A percentile compares a stretch with the other conserved stretches of the same genome.
Conservation (phyloP, 305 asterid genomes). For the Nicotiana rustica region DNA sequence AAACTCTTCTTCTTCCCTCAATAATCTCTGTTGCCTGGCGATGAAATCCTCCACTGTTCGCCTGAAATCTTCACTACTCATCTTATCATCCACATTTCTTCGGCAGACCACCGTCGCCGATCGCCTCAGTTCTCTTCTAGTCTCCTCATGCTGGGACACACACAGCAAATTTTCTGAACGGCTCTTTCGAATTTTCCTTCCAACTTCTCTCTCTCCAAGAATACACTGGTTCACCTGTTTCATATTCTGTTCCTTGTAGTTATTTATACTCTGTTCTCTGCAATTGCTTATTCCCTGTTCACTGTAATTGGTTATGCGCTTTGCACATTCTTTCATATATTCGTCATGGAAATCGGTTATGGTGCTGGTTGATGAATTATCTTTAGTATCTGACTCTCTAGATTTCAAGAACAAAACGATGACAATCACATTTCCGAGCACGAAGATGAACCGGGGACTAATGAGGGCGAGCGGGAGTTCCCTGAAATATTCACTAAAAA, state of each 20-base stretch:
- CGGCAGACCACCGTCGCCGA: constrained; percentile 54
- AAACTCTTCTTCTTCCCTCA: constrained; percentile 57
- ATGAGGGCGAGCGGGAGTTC: constrained; percentile 44
- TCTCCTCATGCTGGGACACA: constrained; percentile 32
- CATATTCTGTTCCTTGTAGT: neutral
- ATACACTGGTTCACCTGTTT: constrained; percentile 37
- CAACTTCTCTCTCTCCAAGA: neutral
- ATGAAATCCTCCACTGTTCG: constrained; percentile 63
- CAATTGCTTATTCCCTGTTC: constrained; percentile 10
- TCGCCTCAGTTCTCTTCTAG: constrained; percentile 52
- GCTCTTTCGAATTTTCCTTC: constrained; percentile 46
- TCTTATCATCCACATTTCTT: constrained; percentile 45
- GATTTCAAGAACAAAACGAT: constrained; percentile 56
- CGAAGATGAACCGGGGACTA: constrained; percentile 61
- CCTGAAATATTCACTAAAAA: constrained; percentile 50
- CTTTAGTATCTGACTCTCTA: constrained; percentile 44
- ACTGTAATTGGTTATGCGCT: neutral
- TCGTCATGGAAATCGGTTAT: constrained; percentile 54
- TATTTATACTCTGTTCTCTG: neutral
- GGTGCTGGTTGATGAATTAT: constrained; percentile 26
- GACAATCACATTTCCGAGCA: constrained; percentile 70
- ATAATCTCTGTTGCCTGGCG: constrained; percentile 58
- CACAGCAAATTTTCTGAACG: constrained; percentile 45
- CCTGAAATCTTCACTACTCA: constrained; percentile 68
- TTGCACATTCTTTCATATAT: constrained; percentile 53